Conservation (phyloP, 2,329 filamentous ascomycete species). For the Cercospora sesami region DNA sequence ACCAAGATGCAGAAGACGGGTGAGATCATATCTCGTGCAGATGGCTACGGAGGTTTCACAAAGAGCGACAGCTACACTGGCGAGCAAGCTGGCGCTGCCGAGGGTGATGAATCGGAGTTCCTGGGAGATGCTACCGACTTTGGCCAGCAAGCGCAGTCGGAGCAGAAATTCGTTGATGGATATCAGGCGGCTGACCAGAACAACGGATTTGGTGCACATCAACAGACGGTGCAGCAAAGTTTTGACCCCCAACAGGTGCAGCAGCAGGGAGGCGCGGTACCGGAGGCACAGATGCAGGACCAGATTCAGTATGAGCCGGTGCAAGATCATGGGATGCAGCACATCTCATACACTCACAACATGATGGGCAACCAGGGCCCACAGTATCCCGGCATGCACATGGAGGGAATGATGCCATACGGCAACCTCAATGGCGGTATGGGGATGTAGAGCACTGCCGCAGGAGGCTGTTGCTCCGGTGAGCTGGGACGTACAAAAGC, state of each 20-base stretch:
- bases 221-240: conserved; percentile 21
- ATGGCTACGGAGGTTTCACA: conserved; percentile 38
- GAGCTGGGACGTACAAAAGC: background rate
- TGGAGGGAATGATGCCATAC: conserved; percentile 35
- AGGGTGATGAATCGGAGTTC: conserved; percentile 33
- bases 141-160: conserved; percentile 21
- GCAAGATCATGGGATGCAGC: conserved; percentile 26
- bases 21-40: conserved; percentile 38
- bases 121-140: conserved; percentile 24
- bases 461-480: background rate
- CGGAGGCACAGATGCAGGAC: conserved; percentile 26
- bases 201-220: conserved; percentile 11
- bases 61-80: conserved; percentile 39
- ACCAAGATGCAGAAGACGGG: conserved; percentile 44
- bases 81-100: conserved; percentile 34
- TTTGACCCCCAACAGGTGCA: conserved; percentile 14
- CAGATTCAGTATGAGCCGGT: conserved; percentile 36
- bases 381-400: conserved; percentile 31
- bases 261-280: conserved; percentile 21
- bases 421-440: conserved; percentile 29
- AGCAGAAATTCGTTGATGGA: conserved; percentile 10
- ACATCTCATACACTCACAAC: conserved; percentile 24
- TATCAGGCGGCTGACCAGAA: conserved; percentile 1
- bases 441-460: conserved; percentile 25
- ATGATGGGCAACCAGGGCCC: conserved; percentile 30